Evolutionary conservation across 2,329 filamentous ascomycete genomes (phyloP).

Genomic region (Cladosporium sp.): DNA sequence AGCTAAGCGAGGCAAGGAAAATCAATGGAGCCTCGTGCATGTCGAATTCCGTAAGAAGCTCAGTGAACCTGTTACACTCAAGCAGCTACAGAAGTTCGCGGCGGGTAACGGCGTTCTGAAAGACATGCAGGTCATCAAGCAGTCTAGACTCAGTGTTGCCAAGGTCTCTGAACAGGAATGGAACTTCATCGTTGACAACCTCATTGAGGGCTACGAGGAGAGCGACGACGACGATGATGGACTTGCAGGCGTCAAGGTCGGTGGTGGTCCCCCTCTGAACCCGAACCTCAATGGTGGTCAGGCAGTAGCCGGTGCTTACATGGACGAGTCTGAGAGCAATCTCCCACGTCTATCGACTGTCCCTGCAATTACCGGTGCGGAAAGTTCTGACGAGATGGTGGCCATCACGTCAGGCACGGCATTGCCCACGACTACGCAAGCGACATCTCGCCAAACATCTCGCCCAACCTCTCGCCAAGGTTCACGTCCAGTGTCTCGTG

Average conservation of each 20-base stretch:
- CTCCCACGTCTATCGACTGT: no score
- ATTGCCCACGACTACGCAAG: not conserved
- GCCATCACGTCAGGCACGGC: not conserved
- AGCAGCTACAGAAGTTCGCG: conserved; percentile 63
- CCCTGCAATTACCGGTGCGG: not conserved
- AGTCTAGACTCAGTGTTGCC: conserved; percentile 77
- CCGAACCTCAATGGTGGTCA: conserved; percentile 3
- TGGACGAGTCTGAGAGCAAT: not conserved
- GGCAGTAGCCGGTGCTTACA: conserved; percentile 9
- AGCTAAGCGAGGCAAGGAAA: conserved; percentile 47
- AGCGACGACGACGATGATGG: conserved; percentile 9
- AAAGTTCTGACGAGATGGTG: not conserved
- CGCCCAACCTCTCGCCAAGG: not conserved
- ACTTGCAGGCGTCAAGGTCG: not conserved
- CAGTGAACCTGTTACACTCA: conserved; percentile 62
- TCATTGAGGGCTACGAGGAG: conserved; percentile 25
- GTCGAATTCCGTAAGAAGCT: conserved; percentile 87
- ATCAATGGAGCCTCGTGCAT: conserved; percentile 84
- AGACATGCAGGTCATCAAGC: conserved; percentile 77
- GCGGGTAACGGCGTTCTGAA: conserved; percentile 48
- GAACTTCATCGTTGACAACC: conserved; percentile 52
- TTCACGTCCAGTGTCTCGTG: not conserved
- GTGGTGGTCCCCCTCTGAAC: not conserved
- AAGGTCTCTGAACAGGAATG: conserved; percentile 63
- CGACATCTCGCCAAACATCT: not conserved